Percentiles rank a stretch among this genome's conserved stretches.
These are phyloP conservation scores for Panicum hallii DNA, from an alignment of 202 grass and related monocot genomes.

Conservation along the genomic window DNA sequence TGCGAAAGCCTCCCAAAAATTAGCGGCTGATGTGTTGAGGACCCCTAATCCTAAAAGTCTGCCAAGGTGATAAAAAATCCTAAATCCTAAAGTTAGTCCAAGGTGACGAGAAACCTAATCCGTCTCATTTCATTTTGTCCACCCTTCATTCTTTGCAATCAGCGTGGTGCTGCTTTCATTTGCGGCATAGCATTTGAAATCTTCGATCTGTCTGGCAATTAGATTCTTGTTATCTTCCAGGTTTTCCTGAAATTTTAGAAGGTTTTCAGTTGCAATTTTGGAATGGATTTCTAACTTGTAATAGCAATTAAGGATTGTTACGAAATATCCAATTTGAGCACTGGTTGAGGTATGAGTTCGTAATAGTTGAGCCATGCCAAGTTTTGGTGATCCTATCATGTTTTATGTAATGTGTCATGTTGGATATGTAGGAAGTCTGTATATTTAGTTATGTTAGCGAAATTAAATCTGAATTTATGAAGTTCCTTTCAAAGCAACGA, in stretches of 20 bases:
- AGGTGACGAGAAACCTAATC: not conserved
- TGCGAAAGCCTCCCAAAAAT: not conserved
- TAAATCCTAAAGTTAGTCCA: conserved; percentile 1
- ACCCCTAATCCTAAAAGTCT: conserved; percentile 15
- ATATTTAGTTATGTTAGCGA: not conserved
- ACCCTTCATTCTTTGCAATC: not conserved
- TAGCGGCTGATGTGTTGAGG: not conserved
- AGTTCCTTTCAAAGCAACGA: conserved; percentile 13
- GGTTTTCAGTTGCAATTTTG: not conserved
- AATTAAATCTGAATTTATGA: conserved; percentile 30
- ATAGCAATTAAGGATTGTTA: not conserved
- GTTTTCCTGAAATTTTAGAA: conserved; percentile 1
- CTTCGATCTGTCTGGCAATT: not conserved
- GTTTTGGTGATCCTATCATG: conserved; percentile 15
- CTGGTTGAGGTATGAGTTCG: conserved; percentile 22
- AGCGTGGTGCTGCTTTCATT: conserved; percentile 21
- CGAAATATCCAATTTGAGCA: conserved; percentile 13
- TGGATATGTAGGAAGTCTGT: not conserved
- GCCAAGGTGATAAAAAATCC: not conserved
- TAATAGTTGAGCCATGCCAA: not conserved
- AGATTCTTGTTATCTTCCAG: not conserved
- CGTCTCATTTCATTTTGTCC: not conserved
- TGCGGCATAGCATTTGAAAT: not conserved
- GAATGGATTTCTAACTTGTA: conserved; percentile 13
- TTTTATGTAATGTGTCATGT: conserved; percentile 6